Percentiles rank a stretch among this genome's conserved stretches.
These are phyloP conservation scores for Rhizoclosmatium sp. DNA, from an alignment of 192 early-diverging fungal species.

Conservation along the genomic window DNA sequence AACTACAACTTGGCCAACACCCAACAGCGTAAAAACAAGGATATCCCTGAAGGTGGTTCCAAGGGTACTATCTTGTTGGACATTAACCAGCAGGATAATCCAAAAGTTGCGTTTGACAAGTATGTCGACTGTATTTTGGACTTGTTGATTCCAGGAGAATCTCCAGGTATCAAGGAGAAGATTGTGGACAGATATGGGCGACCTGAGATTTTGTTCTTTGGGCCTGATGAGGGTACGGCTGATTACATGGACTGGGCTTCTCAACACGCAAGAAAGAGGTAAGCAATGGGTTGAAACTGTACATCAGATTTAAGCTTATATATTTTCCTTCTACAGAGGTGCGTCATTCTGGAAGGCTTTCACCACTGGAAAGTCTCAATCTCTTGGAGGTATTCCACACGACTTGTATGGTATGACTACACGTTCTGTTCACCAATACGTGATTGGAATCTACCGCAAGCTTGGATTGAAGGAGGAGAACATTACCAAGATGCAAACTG, in stretches of 20 bases:
- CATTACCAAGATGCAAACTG: slow-evolving; percentile 93
- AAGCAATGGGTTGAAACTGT: not conserved
- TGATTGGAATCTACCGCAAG: slow-evolving; percentile 90
- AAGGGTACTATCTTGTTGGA: slow-evolving; percentile 98
- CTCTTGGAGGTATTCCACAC: slow-evolving; percentile 94
- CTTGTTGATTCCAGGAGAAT: slow-evolving; percentile 89
- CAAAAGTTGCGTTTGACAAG: slow-evolving; percentile 96
- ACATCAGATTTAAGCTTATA: not conserved
- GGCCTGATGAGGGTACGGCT: slow-evolving; percentile 98
- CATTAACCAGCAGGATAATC: slow-evolving; percentile 92
- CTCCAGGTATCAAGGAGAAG: slow-evolving; percentile 96
- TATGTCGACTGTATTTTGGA: slow-evolving; percentile 96
- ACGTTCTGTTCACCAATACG: slow-evolving; percentile 98
- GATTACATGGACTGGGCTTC: slow-evolving; percentile 99
- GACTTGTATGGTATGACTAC: slow-evolving; percentile 99
- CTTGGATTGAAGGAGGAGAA: slow-evolving; percentile 78
- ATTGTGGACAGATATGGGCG: slow-evolving; percentile 90
- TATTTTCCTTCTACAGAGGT: slow-evolving; percentile 57
- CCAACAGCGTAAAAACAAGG: slow-evolving; percentile 99
- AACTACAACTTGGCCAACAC: slow-evolving; percentile 97
- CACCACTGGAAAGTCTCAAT: slow-evolving; percentile 97
- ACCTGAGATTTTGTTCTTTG: slow-evolving; percentile 98
- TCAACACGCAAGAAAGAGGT: slow-evolving; percentile 84
- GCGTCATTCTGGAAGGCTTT: slow-evolving; percentile 99
- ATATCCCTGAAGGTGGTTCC: slow-evolving; percentile 98